Conservation (phyloP, 192 early-diverging fungal genomes). For the Lunasporangiospora selenospora region DNA sequence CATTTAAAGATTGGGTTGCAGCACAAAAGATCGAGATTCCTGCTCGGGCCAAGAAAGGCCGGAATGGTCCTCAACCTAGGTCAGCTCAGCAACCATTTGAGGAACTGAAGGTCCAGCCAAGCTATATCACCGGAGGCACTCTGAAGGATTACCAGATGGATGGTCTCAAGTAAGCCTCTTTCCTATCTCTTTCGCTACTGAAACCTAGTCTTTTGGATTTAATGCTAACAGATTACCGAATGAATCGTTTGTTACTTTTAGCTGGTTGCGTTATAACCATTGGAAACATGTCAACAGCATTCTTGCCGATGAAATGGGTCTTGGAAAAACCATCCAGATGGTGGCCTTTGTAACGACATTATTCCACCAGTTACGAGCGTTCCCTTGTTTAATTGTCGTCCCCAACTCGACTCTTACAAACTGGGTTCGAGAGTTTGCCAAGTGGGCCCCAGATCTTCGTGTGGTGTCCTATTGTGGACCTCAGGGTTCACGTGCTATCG, state of each 20-base stretch:
- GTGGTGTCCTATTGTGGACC: conserved; percentile 65
- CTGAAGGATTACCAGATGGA: conserved; percentile 74
- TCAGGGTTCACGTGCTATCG: conserved; percentile 49
- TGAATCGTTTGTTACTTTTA: conserved; percentile 11
- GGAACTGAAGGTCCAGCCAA: conserved; percentile 62
- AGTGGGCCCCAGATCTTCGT: conserved; percentile 70
- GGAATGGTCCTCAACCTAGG: conserved; percentile 22
- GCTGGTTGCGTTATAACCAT: conserved; percentile 77
- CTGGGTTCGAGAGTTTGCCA: conserved; percentile 75
- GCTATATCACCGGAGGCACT: conserved; percentile 56
- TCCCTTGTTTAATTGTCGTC: conserved; percentile 73
- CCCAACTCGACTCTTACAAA: conserved; percentile 69
- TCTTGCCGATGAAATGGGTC: conserved; percentile 80
- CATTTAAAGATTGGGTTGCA: conserved; percentile 47
- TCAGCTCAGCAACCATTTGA: conserved; percentile 42
- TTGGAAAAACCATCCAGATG: conserved; percentile 81
- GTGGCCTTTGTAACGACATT: conserved; percentile 62
- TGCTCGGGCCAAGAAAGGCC: conserved; percentile 36
- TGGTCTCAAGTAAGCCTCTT: conserved; percentile 55
- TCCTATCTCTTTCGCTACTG: neutral
- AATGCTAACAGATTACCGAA: neutral
- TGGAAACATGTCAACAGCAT: conserved; percentile 62
- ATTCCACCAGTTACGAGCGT: conserved; percentile 50
- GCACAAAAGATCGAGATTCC: conserved; percentile 47
- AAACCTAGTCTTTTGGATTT: conserved; percentile 1